Percentiles rank a stretch among this genome's conserved stretches.
These are phyloP conservation scores for Candida coquimbonensis DNA, from an alignment of 805 yeast species.

Conservation along the genomic window DNA sequence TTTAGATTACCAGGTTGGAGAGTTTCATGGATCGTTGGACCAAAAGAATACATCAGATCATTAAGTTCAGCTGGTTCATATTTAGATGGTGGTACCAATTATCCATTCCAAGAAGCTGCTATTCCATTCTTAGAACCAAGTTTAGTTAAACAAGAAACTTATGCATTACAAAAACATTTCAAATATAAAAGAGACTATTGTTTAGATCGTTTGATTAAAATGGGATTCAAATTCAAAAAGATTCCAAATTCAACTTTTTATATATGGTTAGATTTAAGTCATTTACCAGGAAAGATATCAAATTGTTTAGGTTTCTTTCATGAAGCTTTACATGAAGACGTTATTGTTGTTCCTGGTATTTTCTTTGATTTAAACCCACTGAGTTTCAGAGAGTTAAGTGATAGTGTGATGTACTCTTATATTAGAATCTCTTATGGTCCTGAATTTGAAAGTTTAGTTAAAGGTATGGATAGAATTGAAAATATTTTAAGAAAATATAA, in stretches of 20 bases:
- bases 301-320: constrained; percentile 59
- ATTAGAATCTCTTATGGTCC: constrained; percentile 58
- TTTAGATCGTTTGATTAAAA: constrained; percentile 36
- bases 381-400: constrained; percentile 39
- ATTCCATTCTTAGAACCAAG: constrained; percentile 46
- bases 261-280: constrained; percentile 50
- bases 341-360: constrained; percentile 56
- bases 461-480: constrained; percentile 58
- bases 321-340: constrained; percentile 53
- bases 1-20: constrained; percentile 62
- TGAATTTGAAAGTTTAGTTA: constrained; percentile 39
- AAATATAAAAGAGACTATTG: constrained; percentile 52
- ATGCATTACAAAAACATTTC: constrained; percentile 51
- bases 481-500: constrained; percentile 36
- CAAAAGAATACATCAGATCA: constrained; percentile 50
- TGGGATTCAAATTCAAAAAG: constrained; percentile 47
- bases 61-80: constrained; percentile 53
- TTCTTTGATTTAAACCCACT: constrained; percentile 55
- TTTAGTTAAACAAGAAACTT: constrained; percentile 44
- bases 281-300: constrained; percentile 47
- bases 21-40: constrained; percentile 57
- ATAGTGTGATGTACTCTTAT: constrained; percentile 52
- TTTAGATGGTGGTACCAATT: constrained; percentile 55
- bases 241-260: constrained; percentile 54
- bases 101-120: constrained; percentile 57